phyloP scores from a whole-genome alignment of 257 asterid species.

The Solanum chiquidenum region DNA sequence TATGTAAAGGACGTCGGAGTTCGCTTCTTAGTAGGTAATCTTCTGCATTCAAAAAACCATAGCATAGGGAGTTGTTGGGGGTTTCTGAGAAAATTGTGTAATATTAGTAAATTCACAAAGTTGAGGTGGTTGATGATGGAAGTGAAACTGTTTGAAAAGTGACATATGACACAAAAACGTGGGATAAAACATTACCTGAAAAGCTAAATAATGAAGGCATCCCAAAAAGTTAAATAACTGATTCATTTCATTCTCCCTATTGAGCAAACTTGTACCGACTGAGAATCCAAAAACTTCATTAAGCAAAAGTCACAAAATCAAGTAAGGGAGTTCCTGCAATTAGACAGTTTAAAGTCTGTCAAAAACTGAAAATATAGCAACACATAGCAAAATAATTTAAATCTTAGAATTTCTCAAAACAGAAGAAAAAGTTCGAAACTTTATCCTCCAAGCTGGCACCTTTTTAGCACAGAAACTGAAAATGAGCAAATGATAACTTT shows the following conservation, averaged over 20 bases:
- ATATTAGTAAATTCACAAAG: neutral
- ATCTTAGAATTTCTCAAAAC: slow-evolving; percentile 2
- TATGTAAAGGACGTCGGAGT: neutral
- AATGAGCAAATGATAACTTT: slow-evolving; percentile 4
- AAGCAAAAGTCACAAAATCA: neutral
- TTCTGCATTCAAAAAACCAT: no score
- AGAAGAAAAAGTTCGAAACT: neutral
- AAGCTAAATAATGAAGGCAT: neutral
- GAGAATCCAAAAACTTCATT: neutral
- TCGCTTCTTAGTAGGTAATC: neutral
- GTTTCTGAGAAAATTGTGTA: neutral
- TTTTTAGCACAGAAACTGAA: neutral
- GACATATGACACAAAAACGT: neutral
- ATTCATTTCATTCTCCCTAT: neutral
- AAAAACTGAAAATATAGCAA: no score
- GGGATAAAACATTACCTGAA: neutral
- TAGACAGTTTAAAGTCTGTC: no score
- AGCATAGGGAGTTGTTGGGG: neutral
- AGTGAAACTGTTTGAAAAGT: no score
- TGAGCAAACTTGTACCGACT: no score
- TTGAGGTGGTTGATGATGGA: no score
- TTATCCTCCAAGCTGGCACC: slow-evolving; percentile 9
- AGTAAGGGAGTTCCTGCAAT: neutral
- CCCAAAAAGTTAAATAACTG: neutral
- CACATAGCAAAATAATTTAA: neutral